Evolutionary conservation across 2,329 filamentous ascomycete species (phyloP), one percentile per base, ranked within the genome.

Genomic region (Pseudogymnoascus sp.): DNA sequence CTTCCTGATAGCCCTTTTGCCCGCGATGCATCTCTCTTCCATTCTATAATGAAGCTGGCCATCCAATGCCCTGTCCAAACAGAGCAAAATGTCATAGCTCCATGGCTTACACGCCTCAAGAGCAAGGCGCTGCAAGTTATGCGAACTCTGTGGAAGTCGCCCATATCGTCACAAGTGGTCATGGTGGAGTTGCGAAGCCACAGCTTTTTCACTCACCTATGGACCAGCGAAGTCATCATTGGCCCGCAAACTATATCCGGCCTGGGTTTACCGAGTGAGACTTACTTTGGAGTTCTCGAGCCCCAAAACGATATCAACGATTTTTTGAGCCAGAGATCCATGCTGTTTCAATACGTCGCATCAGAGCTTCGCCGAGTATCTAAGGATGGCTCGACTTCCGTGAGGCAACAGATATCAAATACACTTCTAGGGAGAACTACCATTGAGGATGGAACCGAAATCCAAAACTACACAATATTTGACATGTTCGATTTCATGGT

Each of bases 401-500:
- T 89, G 61, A 90, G 90, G 72, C 79, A 86, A 63, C 82, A 86
- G 6, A 84, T 90, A 4, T 84, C 87, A 56, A 85, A 87, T 65
- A 85, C 91, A 0, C 78, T 97, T n/a, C 85, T 93, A 46, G 95
- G 95, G 4, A 86, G 88, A 44, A 85, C 91, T 7, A 80, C 84
- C 10, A 78, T 86, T 17, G 83, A 88, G 13, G 85, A 84, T 64
- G 87, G 88, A 59, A 84, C 90, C 62, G 79, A 85, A 4, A 78
- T 89, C 38, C 77, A 80, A 29, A 89, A 91, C 64, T 83, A 88
- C 0, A 92, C 89, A 3, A 83, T 97, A 6, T 96, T 97, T 71
- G 92, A 97, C 67, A 82, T 97, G 21, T 95, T 96, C 70, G 95
- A 99, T 75, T 97, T 97, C 70, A 83, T 95, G 65, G 87, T 90